These are phyloP conservation scores for Ogataea nakhonphanomensis DNA, from an alignment of 805 yeast genomes.

Conservation along the genomic window DNA sequence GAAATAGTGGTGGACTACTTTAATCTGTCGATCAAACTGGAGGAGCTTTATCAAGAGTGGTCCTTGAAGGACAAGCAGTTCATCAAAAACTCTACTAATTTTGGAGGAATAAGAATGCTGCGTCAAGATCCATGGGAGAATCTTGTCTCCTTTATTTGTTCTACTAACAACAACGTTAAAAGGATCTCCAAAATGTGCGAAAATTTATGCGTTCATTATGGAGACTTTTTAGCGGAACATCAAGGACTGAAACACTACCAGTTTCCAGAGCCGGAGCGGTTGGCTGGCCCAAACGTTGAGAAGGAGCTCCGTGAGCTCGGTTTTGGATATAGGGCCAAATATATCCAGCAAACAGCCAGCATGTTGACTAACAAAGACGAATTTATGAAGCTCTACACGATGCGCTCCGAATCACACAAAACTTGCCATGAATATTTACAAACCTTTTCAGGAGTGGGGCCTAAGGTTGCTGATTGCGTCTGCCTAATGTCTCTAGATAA, in stretches of 20 bases:
- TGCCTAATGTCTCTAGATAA: conserved; percentile 86
- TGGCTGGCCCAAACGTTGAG: conserved; percentile 36
- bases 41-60: conserved; percentile 62
- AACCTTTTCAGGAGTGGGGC: conserved; percentile 85
- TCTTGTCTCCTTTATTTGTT: conserved; percentile 83
- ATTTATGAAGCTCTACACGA: conserved; percentile 35
- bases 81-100: conserved; percentile 33
- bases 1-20: conserved; percentile 63
- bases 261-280: conserved; percentile 66
- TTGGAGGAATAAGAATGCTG: conserved; percentile 76
- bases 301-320: conserved; percentile 45
- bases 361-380: conserved; percentile 42
- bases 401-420: conserved; percentile 38
- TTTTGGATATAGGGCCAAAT: conserved; percentile 93
- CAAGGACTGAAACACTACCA: conserved; percentile 59
- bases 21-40: conserved; percentile 55
- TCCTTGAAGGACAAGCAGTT: conserved; percentile 48
- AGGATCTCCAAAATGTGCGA: conserved; percentile 93
- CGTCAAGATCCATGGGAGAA: conserved; percentile 98
- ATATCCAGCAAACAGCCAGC: conserved; percentile 72
- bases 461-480: conserved; percentile 97
- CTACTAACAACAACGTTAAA: conserved; percentile 93
- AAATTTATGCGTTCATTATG: conserved; percentile 66
- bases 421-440: conserved; percentile 56
- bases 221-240: conserved; percentile 51